Percentiles rank a stretch among this genome's conserved stretches.
Evolutionary conservation across 2,329 filamentous ascomycete species (phyloP).

Genomic region (Alternaria incomplexa): DNA sequence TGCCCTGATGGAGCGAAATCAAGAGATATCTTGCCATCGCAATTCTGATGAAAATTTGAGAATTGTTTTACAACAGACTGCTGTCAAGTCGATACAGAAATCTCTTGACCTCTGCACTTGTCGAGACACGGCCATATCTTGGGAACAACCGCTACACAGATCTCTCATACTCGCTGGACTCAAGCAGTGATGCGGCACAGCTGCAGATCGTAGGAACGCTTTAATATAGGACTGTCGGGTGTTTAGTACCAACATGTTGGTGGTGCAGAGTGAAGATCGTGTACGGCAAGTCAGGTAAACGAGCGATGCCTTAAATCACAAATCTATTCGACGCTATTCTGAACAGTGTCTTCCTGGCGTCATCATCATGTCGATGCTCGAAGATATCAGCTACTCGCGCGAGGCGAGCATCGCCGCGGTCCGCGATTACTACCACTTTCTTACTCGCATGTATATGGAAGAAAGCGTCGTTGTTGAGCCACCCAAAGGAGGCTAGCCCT

Average conservation of each 20-base stretch:
- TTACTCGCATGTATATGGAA: not conserved
- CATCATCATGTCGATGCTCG: not conserved
- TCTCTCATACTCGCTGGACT: no score
- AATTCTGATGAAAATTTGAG: no score
- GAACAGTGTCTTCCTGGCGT: no score
- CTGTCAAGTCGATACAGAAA: no score
- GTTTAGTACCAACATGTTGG: no score
- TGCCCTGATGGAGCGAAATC: no score
- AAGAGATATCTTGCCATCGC: not conserved
- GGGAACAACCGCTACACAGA: not conserved
- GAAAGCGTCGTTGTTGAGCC: not conserved
- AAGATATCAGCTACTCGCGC: not conserved
- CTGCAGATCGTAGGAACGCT: no score
- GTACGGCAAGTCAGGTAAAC: not conserved
- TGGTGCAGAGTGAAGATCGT: not conserved
- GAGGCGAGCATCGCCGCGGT: not conserved
- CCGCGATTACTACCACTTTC: not conserved
- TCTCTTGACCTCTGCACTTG: no score
- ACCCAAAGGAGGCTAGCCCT: not conserved
- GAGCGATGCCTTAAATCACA: not conserved
- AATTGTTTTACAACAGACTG: no score
- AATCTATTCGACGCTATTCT: not conserved
- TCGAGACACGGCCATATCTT: not conserved
- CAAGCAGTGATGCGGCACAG: no score
- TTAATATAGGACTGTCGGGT: no score